Evolutionary conservation across 176 grass and related monocot genomes (phyloP).

Genomic region (Juncus inflexus): DNA sequence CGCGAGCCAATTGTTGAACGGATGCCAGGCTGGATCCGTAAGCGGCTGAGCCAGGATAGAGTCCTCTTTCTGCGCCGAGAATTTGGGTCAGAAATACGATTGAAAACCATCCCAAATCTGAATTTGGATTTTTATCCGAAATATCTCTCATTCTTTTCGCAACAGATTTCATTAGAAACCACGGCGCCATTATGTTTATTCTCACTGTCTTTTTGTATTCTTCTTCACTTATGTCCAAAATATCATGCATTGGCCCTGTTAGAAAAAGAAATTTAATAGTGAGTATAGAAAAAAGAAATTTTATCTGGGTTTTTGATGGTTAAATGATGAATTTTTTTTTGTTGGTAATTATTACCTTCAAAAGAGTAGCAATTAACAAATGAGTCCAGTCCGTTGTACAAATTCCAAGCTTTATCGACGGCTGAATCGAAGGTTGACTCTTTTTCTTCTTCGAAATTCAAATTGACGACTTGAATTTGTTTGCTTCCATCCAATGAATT

Average conservation of each 20-base stretch:
- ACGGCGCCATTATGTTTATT: constrained; percentile 65
- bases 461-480: constrained; percentile 37
- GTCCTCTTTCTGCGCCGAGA: constrained; percentile 79
- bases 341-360: constrained; percentile 44
- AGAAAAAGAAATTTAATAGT: not conserved
- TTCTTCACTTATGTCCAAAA: constrained; percentile 52
- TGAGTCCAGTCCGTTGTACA: constrained; percentile 51
- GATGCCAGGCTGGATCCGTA: constrained; percentile 77
- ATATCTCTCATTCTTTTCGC: constrained; percentile 45
- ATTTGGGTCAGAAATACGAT: constrained; percentile 82
- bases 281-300: too few relatives aligned
- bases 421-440: constrained; percentile 47
- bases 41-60: constrained; percentile 70
- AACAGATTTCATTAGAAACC: constrained; percentile 62
- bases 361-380: constrained; percentile 68
- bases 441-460: constrained; percentile 55
- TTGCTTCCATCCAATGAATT: constrained; percentile 10
- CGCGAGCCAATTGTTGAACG: constrained; percentile 74
- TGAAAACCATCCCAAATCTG: constrained; percentile 42
- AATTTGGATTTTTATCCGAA: constrained; percentile 29
- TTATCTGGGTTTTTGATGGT: too few relatives aligned
- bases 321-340: not conserved
- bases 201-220: constrained; percentile 62
- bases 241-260: constrained; percentile 64
- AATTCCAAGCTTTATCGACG: constrained; percentile 52